phyloP scores from a whole-genome alignment of 202 grass and related monocot genomes.

The Schoenoplectus tabernaemontani region DNA sequence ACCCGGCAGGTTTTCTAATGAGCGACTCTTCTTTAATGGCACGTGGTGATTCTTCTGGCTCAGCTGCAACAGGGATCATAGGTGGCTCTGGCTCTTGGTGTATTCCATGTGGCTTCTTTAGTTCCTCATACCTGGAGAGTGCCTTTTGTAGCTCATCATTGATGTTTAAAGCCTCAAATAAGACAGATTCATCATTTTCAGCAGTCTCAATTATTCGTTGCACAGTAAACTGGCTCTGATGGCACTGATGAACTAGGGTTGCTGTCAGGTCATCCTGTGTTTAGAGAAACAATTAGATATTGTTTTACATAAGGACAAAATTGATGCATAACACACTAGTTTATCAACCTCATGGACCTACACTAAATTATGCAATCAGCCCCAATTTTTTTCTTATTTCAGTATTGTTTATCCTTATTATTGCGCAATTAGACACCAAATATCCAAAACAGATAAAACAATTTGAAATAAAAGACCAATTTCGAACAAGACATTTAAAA shows the following conservation, averaged over 20 bases:
- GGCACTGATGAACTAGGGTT: constrained; percentile 89
- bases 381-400: neutral
- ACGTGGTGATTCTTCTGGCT: constrained; percentile 51
- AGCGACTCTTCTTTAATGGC: constrained; percentile 52
- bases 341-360: neutral
- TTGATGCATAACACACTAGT: neutral
- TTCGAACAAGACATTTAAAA: neutral
- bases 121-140: constrained; percentile 64
- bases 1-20: constrained; percentile 54
- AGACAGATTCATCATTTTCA: constrained; percentile 66
- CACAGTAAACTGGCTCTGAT: constrained; percentile 65
- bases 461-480: neutral
- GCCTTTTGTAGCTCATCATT: constrained; percentile 90
- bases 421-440: neutral
- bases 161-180: constrained; percentile 86
- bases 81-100: constrained; percentile 55
- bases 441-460: neutral
- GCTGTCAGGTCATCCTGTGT: constrained; percentile 74
- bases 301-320: neutral
- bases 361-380: neutral
- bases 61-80: constrained; percentile 63
- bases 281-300: constrained; percentile 18
- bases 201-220: constrained; percentile 78
- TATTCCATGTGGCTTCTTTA: constrained; percentile 41
- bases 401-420: neutral